Base-by-base conservation (phyloP, 345 rosid species). In the Hibiscus tridactylites region DNA sequence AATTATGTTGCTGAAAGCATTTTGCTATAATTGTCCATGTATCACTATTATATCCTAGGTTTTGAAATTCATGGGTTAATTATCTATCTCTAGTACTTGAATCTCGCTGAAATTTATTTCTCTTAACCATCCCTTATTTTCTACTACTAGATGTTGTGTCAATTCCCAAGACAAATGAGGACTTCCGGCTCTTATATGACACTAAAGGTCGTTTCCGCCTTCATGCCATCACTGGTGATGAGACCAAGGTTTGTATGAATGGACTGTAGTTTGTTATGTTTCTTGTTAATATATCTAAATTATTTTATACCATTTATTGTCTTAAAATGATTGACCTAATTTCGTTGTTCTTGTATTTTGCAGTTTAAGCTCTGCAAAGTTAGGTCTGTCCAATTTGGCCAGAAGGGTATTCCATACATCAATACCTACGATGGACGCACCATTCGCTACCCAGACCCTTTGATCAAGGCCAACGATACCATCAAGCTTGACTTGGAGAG, bases 341-440 rank as follows among this genome's bases (percentile, higher is more conserved):
- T 37, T 44, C 37, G 46, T 56, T 71, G 12, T 5, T 35, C 3
- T 60, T 52, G 0, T 5, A 17, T 31, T 28, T 12, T 65, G 56
- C 76, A 86, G 88, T 81, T 79, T 53, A 84, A 84, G 82, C 80
- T 86, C 16, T 87, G 87, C 87, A 87, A 85, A 70, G 90, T 87
- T 8, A 71, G 81, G 52, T 73, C 88, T 11, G 79, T 87, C 35
- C 88, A 81, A 74, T 80, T 83, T 68, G 86, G 88, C 26, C 87
- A 83, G 59, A 87, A 87, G 62, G 88, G 91, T 0, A 85, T 85
- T 74, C 89, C 89, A 0, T 85, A 85, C 80, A 29, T 85, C 12
- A 85, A 84, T 79, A 87, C 89, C 2, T 87, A 83, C 2, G 91
- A 87, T 78, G 91, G 91, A 2, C 85, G 91, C 2, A 85, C 91